Evolutionary conservation across 1,139 yeast species (phyloP).

Genomic region (Meyerozyma guilliermondii): DNA sequence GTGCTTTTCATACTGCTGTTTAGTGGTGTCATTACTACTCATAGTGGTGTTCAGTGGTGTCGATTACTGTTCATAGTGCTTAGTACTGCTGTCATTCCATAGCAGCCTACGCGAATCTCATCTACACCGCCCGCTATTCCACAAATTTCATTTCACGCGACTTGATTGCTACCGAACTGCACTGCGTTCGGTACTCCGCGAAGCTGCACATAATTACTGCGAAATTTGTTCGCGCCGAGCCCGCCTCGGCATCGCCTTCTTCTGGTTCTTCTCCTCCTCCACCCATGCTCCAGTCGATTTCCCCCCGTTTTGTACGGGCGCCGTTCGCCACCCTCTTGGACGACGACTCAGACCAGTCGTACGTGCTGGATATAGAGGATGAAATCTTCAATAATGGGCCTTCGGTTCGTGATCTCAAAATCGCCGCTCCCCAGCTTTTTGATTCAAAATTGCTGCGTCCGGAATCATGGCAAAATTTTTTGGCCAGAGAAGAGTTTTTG

Average conservation of each 20-base stretch:
- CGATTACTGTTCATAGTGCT: no score
- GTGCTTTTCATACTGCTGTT: no score
- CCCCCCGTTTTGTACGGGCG: not conserved
- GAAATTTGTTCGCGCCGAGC: slow-evolving; percentile 1
- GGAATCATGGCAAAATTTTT: not conserved
- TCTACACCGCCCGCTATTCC: no score
- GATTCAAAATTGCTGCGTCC: not conserved
- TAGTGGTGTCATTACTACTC: no score
- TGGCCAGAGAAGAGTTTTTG: not conserved
- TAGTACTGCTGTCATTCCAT: no score
- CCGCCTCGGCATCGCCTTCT: slow-evolving; percentile 2
- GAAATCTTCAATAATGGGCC: not conserved
- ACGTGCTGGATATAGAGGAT: not conserved
- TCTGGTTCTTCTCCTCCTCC: not conserved
- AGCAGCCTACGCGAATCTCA: no score
- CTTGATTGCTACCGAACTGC: not conserved
- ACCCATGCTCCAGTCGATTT: slow-evolving; percentile 1
- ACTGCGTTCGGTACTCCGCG: not conserved
- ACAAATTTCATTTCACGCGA: not conserved
- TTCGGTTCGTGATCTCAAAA: not conserved
- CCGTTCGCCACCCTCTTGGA: slow-evolving; percentile 1
- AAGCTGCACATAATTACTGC: slow-evolving; percentile 1
- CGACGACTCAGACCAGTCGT: slow-evolving; percentile 1
- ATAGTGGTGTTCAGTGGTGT: no score
- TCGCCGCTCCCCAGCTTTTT: not conserved